Conservation (phyloP, 192 early-diverging fungal genomes). For the Bifiguratus adelaidae region DNA sequence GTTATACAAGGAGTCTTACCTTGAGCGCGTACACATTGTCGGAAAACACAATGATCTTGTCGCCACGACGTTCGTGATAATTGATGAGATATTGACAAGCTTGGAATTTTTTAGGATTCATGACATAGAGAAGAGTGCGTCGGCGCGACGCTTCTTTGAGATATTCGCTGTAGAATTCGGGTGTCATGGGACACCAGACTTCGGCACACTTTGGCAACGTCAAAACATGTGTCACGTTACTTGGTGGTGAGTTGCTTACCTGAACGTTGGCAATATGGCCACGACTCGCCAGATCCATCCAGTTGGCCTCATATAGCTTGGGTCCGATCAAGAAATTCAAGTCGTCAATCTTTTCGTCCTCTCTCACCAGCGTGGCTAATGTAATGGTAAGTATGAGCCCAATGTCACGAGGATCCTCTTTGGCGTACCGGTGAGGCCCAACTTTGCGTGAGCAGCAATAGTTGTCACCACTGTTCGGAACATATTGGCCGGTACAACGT, state of each 20-base stretch:
- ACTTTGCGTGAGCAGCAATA: constrained; percentile 88
- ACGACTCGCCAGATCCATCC: constrained; percentile 96
- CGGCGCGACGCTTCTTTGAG: constrained; percentile 72
- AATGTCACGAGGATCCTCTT: background rate
- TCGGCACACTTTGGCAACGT: constrained; percentile 63
- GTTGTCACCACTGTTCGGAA: constrained; percentile 89
- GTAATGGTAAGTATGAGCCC: constrained; percentile 16
- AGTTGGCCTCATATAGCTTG: constrained; percentile 99
- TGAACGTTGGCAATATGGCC: constrained; percentile 98
- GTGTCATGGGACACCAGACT: constrained; percentile 98
- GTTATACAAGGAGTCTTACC: constrained; percentile 15
- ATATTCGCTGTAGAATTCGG: constrained; percentile 94
- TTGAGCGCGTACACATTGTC: constrained; percentile 95
- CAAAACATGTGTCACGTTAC: constrained; percentile 1
- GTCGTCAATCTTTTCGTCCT: constrained; percentile 96
- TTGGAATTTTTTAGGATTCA: constrained; percentile 99
- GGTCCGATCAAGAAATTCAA: constrained; percentile 98
- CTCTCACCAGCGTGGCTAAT: constrained; percentile 90
- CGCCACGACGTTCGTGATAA: constrained; percentile 85
- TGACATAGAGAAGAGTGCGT: constrained; percentile 75
- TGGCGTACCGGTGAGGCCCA: constrained; percentile 69
- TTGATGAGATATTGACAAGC: constrained; percentile 94
- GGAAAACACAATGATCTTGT: constrained; percentile 99
- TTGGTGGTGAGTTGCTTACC: constrained; percentile 7
- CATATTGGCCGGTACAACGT: constrained; percentile 96